phyloP scores from a whole-genome alignment of 176 grass and related monocot genomes.

The Cenchrus purpureus region DNA sequence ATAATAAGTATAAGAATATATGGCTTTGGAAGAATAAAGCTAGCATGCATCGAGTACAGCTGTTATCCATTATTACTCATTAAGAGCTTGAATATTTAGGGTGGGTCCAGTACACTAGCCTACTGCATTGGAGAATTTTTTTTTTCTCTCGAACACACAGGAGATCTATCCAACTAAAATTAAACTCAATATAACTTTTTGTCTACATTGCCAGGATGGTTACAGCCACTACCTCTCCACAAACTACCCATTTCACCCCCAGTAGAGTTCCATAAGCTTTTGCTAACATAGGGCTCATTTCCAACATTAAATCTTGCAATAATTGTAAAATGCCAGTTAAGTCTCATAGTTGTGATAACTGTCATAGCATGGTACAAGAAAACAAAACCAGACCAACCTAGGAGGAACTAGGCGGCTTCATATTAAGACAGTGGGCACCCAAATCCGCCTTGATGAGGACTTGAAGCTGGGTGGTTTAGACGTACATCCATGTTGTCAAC shows the following conservation, averaged over 20 bases:
- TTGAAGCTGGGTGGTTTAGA: no score
- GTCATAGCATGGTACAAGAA: neutral
- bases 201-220: neutral
- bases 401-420: no score
- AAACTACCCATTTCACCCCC: neutral
- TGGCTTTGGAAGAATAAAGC: neutral
- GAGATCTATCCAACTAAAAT: no score
- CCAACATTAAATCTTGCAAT: neutral
- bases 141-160: no score
- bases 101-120: conserved; percentile 6
- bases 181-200: neutral
- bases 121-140: neutral
- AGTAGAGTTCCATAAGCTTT: neutral
- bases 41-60: neutral
- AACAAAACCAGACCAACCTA: no score
- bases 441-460: no score
- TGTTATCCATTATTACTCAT: conserved; percentile 12
- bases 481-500: no score
- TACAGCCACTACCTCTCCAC: neutral
- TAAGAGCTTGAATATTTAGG: neutral
- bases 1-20: neutral
- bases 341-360: neutral
- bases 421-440: no score
- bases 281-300: neutral
- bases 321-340: neutral